A percentile compares a stretch with the other conserved stretches of the same genome.
These are phyloP conservation scores for Limonium bicolor DNA, from an alignment of 148 eudicot species.

Conservation along the genomic window DNA sequence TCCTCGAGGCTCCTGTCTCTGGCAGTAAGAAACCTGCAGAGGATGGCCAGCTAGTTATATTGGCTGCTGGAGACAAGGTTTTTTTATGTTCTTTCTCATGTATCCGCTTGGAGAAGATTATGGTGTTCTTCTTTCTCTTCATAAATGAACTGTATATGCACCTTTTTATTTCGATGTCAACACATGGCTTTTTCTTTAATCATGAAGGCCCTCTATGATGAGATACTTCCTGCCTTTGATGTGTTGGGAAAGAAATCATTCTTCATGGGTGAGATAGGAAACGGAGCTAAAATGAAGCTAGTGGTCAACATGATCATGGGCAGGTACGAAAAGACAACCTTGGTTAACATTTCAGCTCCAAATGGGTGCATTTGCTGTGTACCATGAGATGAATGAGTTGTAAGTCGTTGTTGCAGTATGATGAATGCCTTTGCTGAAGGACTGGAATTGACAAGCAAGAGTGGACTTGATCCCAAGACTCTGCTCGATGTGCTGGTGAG, in stretches of 20 bases:
- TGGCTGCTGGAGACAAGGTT: constrained; percentile 97
- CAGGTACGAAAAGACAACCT: no score
- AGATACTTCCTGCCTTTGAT: constrained; percentile 73
- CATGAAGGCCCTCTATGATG: constrained; percentile 65
- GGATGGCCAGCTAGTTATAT: constrained; percentile 91
- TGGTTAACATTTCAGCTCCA: no score
- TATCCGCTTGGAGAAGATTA: no score
- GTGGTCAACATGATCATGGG: constrained; percentile 99
- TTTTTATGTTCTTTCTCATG: no score
- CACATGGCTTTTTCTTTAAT: no score
- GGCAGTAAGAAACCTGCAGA: constrained; percentile 99
- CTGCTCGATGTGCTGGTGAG: constrained; percentile 92
- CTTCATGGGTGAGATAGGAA: constrained; percentile 82
- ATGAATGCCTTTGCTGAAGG: constrained; percentile 99
- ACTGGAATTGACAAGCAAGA: constrained; percentile 67
- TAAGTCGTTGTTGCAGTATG: constrained; percentile 41
- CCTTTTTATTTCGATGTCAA: no score
- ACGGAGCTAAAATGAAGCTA: constrained; percentile 99
- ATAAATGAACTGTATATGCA: background rate
- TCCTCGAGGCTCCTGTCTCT: constrained; percentile 95
- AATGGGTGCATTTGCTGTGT: no score
- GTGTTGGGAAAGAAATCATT: constrained; percentile 94
- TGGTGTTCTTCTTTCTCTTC: no score
- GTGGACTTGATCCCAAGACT: constrained; percentile 62
- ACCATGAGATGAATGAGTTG: no score